Evolutionary conservation across 768 basidiomycete genomes (phyloP).

Genomic region (Termitomyces sp.): DNA sequence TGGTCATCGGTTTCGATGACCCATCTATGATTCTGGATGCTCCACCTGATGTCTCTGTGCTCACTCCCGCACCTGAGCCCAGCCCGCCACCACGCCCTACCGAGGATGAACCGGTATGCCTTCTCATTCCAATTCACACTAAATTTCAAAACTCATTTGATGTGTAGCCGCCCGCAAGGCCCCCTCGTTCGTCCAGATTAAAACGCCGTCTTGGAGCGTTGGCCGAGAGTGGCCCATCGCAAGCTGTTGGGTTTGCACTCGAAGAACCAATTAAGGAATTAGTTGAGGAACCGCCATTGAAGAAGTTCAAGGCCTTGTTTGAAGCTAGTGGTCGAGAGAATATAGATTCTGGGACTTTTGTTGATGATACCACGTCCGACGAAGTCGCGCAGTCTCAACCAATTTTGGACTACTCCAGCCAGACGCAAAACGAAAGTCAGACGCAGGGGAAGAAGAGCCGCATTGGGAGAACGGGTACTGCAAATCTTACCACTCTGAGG

Average conservation of each 20-base stretch:
- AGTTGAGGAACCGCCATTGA: conserved; percentile 47
- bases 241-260: conserved; percentile 13
- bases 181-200: conserved; percentile 34
- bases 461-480: conserved; percentile 6
- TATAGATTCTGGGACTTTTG: conserved; percentile 13
- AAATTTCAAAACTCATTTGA: background rate
- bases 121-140: background rate
- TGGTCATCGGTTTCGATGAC: conserved; percentile 41
- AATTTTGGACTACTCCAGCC: conserved; percentile 11
- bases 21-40: conserved; percentile 31
- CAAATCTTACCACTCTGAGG: conserved; percentile 25
- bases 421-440: conserved; percentile 32
- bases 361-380: conserved; percentile 13
- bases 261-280: conserved; percentile 15
- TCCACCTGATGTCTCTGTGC: conserved; percentile 18
- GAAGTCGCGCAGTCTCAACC: conserved; percentile 9
- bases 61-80: background rate
- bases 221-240: conserved; percentile 15
- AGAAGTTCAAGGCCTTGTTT: conserved; percentile 68
- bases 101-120: conserved; percentile 18
- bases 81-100: conserved; percentile 14
- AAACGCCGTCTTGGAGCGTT: conserved; percentile 49
- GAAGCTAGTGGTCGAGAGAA: conserved; percentile 54
- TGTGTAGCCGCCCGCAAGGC: conserved; percentile 31
- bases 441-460: conserved; percentile 15